Conservation (phyloP, 805 yeast species). For the Candida nonsorbophila region DNA sequence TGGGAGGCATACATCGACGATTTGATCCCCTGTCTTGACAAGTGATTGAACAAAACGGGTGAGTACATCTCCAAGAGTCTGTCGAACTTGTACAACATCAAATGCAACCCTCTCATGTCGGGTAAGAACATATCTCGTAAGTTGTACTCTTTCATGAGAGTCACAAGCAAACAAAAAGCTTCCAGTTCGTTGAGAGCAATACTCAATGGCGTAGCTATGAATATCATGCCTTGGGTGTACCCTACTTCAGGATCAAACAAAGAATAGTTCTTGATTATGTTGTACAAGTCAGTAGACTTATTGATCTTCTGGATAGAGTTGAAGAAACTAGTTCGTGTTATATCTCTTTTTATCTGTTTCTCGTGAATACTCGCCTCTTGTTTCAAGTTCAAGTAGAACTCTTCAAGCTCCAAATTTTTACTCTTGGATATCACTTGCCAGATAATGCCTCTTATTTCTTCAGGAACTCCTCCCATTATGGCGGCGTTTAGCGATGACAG, state of each 20-base stretch:
- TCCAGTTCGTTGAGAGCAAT: conserved; percentile 80
- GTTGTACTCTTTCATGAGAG: conserved; percentile 81
- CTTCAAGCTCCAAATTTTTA: conserved; percentile 60
- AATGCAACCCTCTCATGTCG: conserved; percentile 90
- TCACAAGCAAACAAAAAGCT: conserved; percentile 75
- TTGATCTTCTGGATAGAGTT: conserved; percentile 49
- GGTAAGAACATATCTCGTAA: conserved; percentile 74
- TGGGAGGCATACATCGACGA: conserved; percentile 97
- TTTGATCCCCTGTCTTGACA: conserved; percentile 78
- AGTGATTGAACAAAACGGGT: conserved; percentile 71
- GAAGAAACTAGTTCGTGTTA: conserved; percentile 80
- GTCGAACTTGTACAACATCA: conserved; percentile 85
- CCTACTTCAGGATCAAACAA: conserved; percentile 90
- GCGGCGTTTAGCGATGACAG: conserved; percentile 56
- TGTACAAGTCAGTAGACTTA: conserved; percentile 59
- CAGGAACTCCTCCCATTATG: conserved; percentile 75
- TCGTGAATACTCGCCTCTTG: conserved; percentile 58
- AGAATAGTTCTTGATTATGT: conserved; percentile 79
- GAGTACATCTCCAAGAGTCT: conserved; percentile 71
- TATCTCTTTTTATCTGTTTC: conserved; percentile 72
- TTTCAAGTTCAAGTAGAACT: conserved; percentile 48
- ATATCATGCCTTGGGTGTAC: conserved; percentile 97
- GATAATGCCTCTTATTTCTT: conserved; percentile 77
- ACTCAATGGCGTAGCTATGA: conserved; percentile 78
- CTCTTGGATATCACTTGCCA: conserved; percentile 90